Evolutionary conservation across 305 asterid genomes (phyloP).

Genomic region (Fraxinus nigra): DNA sequence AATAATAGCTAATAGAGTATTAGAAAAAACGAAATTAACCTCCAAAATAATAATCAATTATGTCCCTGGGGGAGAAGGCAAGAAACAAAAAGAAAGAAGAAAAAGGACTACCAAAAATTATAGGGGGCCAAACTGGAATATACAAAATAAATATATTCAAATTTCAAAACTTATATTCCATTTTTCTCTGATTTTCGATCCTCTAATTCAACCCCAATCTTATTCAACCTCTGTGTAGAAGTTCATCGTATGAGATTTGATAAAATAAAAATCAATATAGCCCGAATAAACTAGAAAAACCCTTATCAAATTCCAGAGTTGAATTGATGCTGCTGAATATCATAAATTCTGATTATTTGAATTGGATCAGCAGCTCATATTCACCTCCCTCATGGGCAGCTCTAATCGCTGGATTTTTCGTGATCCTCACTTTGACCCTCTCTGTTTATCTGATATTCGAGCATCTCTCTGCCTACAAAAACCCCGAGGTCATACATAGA

Average conservation of each 20-base stretch:
- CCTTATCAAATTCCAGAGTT: background rate
- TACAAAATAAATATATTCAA: background rate
- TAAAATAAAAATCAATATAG: slow-evolving; percentile 1
- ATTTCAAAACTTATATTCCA: background rate
- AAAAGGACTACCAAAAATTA: background rate
- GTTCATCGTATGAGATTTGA: slow-evolving; percentile 25
- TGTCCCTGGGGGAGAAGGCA: background rate
- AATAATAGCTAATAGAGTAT: background rate
- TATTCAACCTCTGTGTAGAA: background rate
- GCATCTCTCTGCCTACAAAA: slow-evolving; percentile 84
- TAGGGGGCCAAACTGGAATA: background rate
- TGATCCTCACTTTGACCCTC: slow-evolving; percentile 56
- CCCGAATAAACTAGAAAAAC: background rate
- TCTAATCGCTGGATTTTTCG: slow-evolving; percentile 65
- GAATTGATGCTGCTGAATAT: slow-evolving; percentile 58
- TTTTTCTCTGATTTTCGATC: background rate
- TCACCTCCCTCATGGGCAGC: slow-evolving; percentile 87
- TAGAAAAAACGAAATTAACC: no score
- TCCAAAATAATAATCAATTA: no score
- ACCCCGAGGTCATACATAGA: slow-evolving; percentile 65
- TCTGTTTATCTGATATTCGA: slow-evolving; percentile 76
- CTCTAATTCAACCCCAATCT: slow-evolving; percentile 18
- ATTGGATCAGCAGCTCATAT: slow-evolving; percentile 42
- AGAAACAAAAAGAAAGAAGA: background rate
- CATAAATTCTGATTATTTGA: slow-evolving; percentile 36